phyloP scores from a whole-genome alignment of 441 rosid genomes.

The Populus hybrid region DNA sequence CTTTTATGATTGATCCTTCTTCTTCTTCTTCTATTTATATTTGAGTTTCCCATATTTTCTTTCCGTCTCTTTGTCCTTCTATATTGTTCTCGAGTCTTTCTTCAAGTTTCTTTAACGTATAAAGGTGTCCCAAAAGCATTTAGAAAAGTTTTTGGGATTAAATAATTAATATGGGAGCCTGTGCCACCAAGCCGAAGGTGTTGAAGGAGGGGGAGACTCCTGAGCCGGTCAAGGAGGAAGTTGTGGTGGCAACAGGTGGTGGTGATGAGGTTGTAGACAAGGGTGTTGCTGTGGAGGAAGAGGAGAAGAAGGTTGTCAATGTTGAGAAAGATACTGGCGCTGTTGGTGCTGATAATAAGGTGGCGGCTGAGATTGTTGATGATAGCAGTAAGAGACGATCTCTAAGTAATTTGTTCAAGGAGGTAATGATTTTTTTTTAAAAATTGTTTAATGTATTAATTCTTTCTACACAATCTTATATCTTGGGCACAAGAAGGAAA shows the following conservation, averaged over 20 bases:
- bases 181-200: slow-evolving; percentile 70
- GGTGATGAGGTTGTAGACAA: neutral
- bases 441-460: neutral
- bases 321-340: slow-evolving; percentile 16
- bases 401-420: slow-evolving; percentile 57
- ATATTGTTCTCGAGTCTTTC: slow-evolving; percentile 10
- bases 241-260: slow-evolving; percentile 2
- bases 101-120: neutral
- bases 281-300: slow-evolving; percentile 10
- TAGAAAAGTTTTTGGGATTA: neutral
- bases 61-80: slow-evolving; percentile 5
- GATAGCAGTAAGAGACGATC: slow-evolving; percentile 40
- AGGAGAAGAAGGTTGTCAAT: slow-evolving; percentile 24
- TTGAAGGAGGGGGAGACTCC: slow-evolving; percentile 41
- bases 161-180: slow-evolving; percentile 52
- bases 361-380: slow-evolving; percentile 33
- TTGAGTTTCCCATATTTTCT: slow-evolving; percentile 19
- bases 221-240: slow-evolving; percentile 21
- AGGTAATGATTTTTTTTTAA: slow-evolving; percentile 26
- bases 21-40: neutral
- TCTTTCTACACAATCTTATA: neutral
- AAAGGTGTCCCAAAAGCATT: neutral
- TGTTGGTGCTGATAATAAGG: slow-evolving; percentile 25
- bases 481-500: neutral
- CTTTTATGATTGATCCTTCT: neutral